Conservation (phyloP, 2,329 filamentous ascomycete species). For the Botrytis fragariae region DNA sequence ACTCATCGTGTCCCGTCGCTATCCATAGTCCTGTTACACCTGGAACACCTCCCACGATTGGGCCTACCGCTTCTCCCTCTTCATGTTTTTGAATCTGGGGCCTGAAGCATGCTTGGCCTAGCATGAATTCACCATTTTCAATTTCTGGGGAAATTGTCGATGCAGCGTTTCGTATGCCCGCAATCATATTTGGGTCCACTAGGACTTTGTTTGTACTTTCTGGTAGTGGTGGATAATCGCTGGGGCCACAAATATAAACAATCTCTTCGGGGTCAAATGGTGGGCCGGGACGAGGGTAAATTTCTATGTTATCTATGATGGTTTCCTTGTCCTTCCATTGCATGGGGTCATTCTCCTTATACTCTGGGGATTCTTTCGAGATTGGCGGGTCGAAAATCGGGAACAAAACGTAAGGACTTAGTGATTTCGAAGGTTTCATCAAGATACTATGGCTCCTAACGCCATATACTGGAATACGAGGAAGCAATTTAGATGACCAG, state of each 20-base stretch:
- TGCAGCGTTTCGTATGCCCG: not conserved
- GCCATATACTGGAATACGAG: constrained; percentile 5
- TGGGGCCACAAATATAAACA: constrained; percentile 3
- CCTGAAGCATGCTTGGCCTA: constrained; percentile 9
- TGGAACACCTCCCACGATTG: not conserved
- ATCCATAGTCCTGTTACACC: constrained; percentile 5
- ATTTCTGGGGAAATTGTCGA: not conserved
- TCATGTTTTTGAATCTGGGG: constrained; percentile 13
- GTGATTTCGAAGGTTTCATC: not conserved
- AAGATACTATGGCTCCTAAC: constrained; percentile 8
- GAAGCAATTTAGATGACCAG: constrained; percentile 4
- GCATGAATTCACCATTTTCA: not conserved
- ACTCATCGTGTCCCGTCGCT: constrained; percentile 2
- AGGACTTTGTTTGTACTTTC: not conserved
- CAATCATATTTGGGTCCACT: not conserved
- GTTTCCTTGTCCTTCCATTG: not conserved
- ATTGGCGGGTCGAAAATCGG: not conserved
- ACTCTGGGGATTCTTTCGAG: not conserved
- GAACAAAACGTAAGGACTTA: not conserved
- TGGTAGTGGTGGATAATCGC: constrained; percentile 5
- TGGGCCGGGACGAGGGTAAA: not conserved
- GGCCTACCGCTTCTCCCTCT: constrained; percentile 2
- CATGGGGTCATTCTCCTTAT: not conserved
- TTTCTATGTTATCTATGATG: not conserved
- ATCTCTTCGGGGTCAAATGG: not conserved